Evolutionary conservation across 805 yeast genomes (phyloP), one percentile per base, ranked within the genome.

Genomic region (Candida caryicola): DNA sequence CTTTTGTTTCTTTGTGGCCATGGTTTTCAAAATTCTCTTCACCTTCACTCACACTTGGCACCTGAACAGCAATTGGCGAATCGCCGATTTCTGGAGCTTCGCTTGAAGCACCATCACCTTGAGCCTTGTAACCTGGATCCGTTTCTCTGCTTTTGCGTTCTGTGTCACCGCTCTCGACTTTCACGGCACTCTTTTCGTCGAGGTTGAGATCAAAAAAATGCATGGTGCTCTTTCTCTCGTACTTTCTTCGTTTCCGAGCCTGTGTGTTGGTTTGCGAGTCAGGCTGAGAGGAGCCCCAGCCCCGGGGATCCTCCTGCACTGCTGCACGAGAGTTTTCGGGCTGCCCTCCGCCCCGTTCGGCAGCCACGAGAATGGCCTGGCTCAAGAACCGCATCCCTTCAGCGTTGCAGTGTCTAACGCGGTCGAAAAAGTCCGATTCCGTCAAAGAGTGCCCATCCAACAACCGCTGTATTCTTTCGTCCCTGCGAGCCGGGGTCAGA

Each of bases 131-230:
- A 9, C 17, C 36, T 19, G 18, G 23, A 4, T 4, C 21, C 17
- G 23, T 12, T 35, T 29, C 33, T 7, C 9, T 10, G 10, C 10
- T 21, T 21, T 21, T 21, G 10, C 10, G 7, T 10, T 21, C 25
- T 6, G 29, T 10, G 7, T 27, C 12, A 21, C 16, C 34, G 4
- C 17, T 3, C 2, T 10, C 5, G 8, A n/a, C 16, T 34, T 29
- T 23, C 17, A 23, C 9, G 14, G 8, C 28, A 4, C 18, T 30
- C 6, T 19, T 17, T 10, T 27, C 31, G 4, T 30, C 31, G 18
- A 30, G 23, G 12, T 23, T 30, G 29, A 65, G 59, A 39, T 61
- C 63, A 36, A 66, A 63, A 36, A 66, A 66, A 32, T 63, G 63
- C 25, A 64, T 51, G 13, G 55, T 60, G 34, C 52, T 57, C 2